Conservation (phyloP, 208 protist species). For the Spongospora subterranea region DNA sequence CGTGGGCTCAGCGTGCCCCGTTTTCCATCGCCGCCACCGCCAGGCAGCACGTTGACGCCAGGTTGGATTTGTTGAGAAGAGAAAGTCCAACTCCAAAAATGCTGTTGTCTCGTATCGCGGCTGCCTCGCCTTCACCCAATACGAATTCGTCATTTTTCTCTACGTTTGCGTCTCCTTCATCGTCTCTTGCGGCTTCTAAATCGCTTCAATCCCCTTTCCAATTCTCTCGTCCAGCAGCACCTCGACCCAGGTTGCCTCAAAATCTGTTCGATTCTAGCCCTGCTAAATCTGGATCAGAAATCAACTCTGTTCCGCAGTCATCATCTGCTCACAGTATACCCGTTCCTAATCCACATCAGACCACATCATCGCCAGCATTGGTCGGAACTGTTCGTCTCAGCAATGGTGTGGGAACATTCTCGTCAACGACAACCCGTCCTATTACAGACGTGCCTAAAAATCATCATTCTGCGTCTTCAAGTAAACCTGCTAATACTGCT, state of each 20-base stretch:
- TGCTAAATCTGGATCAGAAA: not conserved
- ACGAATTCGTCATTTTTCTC: not conserved
- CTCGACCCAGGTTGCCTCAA: not conserved
- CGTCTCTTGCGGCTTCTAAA: not conserved
- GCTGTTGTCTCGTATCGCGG: not conserved
- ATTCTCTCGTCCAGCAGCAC: not conserved
- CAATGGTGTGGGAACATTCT: too few relatives aligned
- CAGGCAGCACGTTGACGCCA: not conserved
- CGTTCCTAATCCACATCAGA: too few relatives aligned
- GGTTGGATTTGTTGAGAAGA: not conserved
- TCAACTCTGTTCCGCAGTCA: too few relatives aligned
- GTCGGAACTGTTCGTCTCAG: too few relatives aligned
- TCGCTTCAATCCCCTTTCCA: not conserved
- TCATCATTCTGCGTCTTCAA: too few relatives aligned
- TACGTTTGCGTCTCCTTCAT: not conserved
- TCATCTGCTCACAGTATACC: too few relatives aligned
- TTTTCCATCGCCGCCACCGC: not conserved
- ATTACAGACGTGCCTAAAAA: too few relatives aligned
- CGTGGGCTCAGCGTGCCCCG: not conserved
- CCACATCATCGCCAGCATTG: too few relatives aligned
- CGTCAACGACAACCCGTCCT: too few relatives aligned
- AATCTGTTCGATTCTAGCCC: not conserved
- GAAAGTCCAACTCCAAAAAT: not conserved
- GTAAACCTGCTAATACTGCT: too few relatives aligned
- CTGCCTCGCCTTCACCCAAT: not conserved